Evolutionary conservation across 345 rosid genomes (phyloP).

Genomic region (Gossypium thurberi): DNA sequence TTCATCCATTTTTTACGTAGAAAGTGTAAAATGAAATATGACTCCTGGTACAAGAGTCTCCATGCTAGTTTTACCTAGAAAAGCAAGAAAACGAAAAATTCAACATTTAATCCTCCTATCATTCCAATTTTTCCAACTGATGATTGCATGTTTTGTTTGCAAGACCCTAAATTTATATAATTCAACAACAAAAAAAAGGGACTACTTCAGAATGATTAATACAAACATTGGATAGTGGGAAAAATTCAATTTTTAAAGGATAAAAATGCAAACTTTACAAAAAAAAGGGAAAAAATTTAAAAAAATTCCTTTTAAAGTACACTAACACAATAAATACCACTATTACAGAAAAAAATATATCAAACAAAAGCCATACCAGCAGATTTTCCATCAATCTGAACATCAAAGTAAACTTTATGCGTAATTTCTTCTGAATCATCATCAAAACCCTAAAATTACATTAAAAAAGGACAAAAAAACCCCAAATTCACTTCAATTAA

Average conservation of each 20-base stretch:
- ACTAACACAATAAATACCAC: background rate
- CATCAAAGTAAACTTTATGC: conserved; percentile 80
- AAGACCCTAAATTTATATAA: conserved; percentile 1
- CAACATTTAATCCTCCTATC: background rate
- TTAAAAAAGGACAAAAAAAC: background rate
- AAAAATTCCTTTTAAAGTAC: background rate
- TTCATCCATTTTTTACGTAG: no score
- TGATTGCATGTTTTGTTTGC: background rate
- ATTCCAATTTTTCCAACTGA: background rate
- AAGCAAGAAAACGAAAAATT: background rate
- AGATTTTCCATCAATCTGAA: conserved; percentile 78
- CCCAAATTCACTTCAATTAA: background rate
- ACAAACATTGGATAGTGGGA: background rate
- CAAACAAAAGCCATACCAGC: conserved; percentile 39
- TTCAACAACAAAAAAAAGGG: background rate
- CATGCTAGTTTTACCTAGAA: background rate
- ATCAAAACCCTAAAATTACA: conserved; percentile 11
- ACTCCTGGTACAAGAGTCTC: no score
- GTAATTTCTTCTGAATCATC: conserved; percentile 61
- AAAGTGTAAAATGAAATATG: no score
- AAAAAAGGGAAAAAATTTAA: no score
- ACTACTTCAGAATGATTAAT: background rate
- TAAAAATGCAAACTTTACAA: background rate
- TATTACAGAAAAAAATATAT: background rate
- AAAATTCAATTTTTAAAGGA: background rate